Conservation (phyloP, 129 eudicot species). For the Ambrosia trifida region DNA sequence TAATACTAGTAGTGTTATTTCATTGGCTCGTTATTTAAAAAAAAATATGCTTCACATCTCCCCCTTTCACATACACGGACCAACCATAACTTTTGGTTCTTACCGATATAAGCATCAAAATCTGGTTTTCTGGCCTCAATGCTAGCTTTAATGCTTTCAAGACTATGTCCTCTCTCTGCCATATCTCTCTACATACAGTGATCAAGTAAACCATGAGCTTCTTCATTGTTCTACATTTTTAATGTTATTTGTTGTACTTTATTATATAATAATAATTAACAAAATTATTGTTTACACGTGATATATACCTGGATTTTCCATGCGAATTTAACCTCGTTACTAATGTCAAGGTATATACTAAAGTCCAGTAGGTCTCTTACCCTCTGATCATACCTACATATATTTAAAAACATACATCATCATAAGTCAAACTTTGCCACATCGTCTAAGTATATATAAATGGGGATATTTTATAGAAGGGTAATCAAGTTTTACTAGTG, state of each 20-base stretch:
- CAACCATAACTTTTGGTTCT: neutral
- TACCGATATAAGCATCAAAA: slow-evolving; percentile 95
- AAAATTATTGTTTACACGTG: neutral
- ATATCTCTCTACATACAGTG: slow-evolving; percentile 81
- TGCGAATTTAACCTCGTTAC: slow-evolving; percentile 94
- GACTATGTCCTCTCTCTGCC: slow-evolving; percentile 99
- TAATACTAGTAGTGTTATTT: no score
- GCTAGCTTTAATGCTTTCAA: slow-evolving; percentile 93
- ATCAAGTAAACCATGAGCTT: neutral
- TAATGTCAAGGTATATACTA: slow-evolving; percentile 93
- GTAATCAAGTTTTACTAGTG: no score
- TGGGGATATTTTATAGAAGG: no score
- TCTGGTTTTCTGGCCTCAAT: slow-evolving; percentile 97
- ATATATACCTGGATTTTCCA: slow-evolving; percentile 95
- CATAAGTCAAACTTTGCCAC: neutral
- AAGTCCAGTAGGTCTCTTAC: slow-evolving; percentile 94
- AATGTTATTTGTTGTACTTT: neutral
- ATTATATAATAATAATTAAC: neutral
- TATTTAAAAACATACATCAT: slow-evolving; percentile 1
- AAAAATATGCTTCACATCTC: no score
- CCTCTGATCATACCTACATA: slow-evolving; percentile 71
- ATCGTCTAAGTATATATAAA: no score
- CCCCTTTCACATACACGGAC: no score
- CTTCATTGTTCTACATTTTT: neutral
- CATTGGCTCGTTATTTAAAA: no score